phyloP scores from a whole-genome alignment of 225 moss, liverwort and hornwort genomes.

The Polytrichum commune region DNA sequence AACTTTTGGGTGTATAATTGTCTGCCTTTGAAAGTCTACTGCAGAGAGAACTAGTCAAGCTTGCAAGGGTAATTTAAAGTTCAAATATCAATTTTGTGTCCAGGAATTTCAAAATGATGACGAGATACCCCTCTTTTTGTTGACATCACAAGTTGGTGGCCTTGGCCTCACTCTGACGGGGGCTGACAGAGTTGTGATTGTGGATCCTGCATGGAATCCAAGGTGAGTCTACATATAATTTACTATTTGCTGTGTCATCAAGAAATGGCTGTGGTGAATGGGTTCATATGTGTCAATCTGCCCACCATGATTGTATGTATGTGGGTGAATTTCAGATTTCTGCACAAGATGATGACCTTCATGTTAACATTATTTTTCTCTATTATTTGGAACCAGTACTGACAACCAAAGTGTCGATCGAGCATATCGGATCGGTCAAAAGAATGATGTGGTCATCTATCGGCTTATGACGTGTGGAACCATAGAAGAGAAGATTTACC shows the following conservation, averaged over 20 bases:
- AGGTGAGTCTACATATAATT: constrained; percentile 37
- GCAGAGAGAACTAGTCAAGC: too few relatives aligned
- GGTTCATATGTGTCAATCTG: too few relatives aligned
- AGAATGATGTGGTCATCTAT: constrained; percentile 88
- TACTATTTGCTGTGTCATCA: not conserved
- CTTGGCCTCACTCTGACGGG: constrained; percentile 90
- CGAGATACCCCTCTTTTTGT: constrained; percentile 71
- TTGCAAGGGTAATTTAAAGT: too few relatives aligned
- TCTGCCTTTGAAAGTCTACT: too few relatives aligned
- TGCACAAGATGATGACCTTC: too few relatives aligned
- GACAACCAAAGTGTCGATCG: constrained; percentile 99
- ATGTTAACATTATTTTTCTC: not conserved
- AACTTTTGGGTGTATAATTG: too few relatives aligned
- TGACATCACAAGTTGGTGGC: constrained; percentile 98
- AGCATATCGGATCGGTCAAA: constrained; percentile 96
- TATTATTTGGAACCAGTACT: constrained; percentile 37
- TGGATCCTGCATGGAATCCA: constrained; percentile 99
- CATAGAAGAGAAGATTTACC: constrained; percentile 90
- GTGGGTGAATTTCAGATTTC: too few relatives aligned
- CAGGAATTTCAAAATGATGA: constrained; percentile 86
- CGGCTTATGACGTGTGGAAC: constrained; percentile 98
- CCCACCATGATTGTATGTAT: too few relatives aligned
- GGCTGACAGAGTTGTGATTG: constrained; percentile 88
- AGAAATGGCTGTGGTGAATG: too few relatives aligned
- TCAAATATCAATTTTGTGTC: not conserved